phyloP scores from a whole-genome alignment of 2,329 filamentous ascomycete species.

The Pseudogymnoascus sp. region DNA sequence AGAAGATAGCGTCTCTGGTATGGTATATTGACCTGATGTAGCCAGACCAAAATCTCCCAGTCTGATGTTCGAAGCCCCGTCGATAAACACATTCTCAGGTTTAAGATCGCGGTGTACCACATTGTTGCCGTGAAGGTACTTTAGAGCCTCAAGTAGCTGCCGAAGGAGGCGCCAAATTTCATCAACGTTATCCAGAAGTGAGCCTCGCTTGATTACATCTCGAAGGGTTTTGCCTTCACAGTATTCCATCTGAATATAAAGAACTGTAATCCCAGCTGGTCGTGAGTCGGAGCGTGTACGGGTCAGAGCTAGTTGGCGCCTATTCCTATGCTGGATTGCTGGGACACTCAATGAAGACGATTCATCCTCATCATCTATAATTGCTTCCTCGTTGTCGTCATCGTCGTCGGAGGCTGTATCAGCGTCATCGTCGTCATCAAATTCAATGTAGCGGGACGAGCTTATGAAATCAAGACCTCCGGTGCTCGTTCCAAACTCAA shows the following conservation, averaged over 20 bases:
- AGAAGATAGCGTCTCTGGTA: constrained; percentile 44
- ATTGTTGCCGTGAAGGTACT: constrained; percentile 81
- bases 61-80: constrained; percentile 73
- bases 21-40: constrained; percentile 73
- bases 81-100: constrained; percentile 96
- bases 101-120: constrained; percentile 97
- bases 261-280: background rate
- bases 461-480: constrained; percentile 90
- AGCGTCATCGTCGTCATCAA: constrained; percentile 53
- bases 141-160: constrained; percentile 83
- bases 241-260: constrained; percentile 68
- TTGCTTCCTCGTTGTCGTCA: constrained; percentile 34
- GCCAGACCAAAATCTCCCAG: constrained; percentile 96
- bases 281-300: constrained; percentile 27
- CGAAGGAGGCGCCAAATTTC: constrained; percentile 88
- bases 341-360: constrained; percentile 14
- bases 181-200: constrained; percentile 62
- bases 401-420: constrained; percentile 39
- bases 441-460: constrained; percentile 74
- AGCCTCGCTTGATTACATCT: constrained; percentile 72
- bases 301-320: constrained; percentile 23
- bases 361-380: constrained; percentile 35
- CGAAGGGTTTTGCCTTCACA: constrained; percentile 88
- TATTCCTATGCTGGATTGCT: constrained; percentile 18
- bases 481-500: constrained; percentile 48